Conservation (phyloP, 805 yeast genomes). For the Spencermartinsiella europaea region DNA sequence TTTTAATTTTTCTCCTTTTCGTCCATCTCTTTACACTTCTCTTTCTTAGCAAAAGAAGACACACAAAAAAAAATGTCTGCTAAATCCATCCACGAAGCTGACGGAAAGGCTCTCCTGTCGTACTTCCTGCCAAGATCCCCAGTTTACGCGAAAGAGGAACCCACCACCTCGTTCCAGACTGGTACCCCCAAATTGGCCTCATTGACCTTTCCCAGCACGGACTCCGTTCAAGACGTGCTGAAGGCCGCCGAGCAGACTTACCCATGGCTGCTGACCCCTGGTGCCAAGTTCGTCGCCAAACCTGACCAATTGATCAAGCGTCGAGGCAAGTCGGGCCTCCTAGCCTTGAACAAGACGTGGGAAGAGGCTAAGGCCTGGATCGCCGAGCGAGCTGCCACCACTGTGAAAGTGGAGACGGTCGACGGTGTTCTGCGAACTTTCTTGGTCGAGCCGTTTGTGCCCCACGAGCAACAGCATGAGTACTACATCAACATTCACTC, state of each 20-base stretch:
- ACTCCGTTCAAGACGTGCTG: slow-evolving; percentile 31
- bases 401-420: slow-evolving; percentile 38
- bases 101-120: slow-evolving; percentile 42
- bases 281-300: slow-evolving; percentile 40
- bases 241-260: slow-evolving; percentile 34
- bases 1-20: no score
- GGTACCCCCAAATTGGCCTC: slow-evolving; percentile 35
- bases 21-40: no score
- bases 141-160: slow-evolving; percentile 30
- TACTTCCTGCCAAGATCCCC: slow-evolving; percentile 39
- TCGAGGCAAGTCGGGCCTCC: slow-evolving; percentile 41
- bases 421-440: slow-evolving; percentile 37
- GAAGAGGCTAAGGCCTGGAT: slow-evolving; percentile 40
- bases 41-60: no score
- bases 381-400: slow-evolving; percentile 38
- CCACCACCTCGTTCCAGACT: slow-evolving; percentile 29
- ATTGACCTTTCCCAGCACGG: slow-evolving; percentile 32
- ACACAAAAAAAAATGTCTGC: slow-evolving; percentile 38
- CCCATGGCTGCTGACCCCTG: slow-evolving; percentile 38
- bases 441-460: slow-evolving; percentile 44
- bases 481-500: slow-evolving; percentile 46
- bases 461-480: slow-evolving; percentile 42
- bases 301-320: slow-evolving; percentile 45
- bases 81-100: slow-evolving; percentile 42
- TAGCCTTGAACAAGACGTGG: slow-evolving; percentile 42